Evolutionary conservation across 2,329 filamentous ascomycete species (phyloP), one percentile per base, ranked within the genome.

Genomic region (Colletotrichum endophyticum): DNA sequence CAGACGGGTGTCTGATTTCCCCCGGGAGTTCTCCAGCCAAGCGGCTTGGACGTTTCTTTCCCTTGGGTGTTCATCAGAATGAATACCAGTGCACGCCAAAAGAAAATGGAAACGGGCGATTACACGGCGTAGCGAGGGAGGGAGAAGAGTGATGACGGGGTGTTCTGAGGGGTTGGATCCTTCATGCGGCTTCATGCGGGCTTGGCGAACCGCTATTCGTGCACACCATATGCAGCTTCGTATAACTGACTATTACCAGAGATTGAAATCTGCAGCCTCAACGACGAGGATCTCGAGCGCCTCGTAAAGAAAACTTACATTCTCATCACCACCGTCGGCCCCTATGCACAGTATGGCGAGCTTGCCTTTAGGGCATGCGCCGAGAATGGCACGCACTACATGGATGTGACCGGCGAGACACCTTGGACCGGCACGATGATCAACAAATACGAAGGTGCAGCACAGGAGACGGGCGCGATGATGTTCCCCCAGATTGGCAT

Each of bases 401-500:
- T 93, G 49, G 92, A 93, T 81, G 89, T 89, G 62, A 93, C 91
- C 0, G 92, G 92, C 69, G 92, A 94, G 81, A 84, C 88, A 13
- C 88, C 90, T 3, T 93, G 89, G 85, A 89, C 91, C 22, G 81
- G 85, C n/a, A 83, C 84, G 30, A 94, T 94, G 92, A 90, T 92
- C 77, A 85, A 86, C 70, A 91, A 91, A 80, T 92, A 93, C 80
- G 89, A 91, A 71, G 80, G 81, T 3, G 81, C 82, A 6, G 92
- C 92, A 25, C 88, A 89, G 80, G 80, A 84, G 36, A 89, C 84
- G 25, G 92, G 92, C 16, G 90, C 91, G 34, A 87, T 91, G 79
- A 86, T 94, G 84, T 87, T 94, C 66, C 91, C 92, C 13, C 91
- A 94, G 82, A 87, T 87, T 77, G 92, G 90, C 67, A 81, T 94